Conservation (phyloP, 306 rosid species). For the Prunus persica region DNA sequence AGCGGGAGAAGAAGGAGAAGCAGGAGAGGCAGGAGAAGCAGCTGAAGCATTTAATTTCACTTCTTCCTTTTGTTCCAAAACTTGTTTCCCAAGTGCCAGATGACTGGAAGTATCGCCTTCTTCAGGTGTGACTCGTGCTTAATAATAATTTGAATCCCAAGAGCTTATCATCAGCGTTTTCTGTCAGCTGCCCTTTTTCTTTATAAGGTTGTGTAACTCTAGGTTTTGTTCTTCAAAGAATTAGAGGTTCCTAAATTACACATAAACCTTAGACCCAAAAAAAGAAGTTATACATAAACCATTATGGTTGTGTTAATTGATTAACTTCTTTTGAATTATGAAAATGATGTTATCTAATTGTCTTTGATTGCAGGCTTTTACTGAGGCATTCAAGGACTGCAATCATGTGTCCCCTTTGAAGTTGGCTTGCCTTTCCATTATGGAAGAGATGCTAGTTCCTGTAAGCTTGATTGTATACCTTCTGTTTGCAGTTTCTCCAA, state of each 20-base stretch:
- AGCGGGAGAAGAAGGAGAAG: no score
- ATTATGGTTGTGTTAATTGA: background rate
- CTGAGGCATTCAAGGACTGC: slow-evolving; percentile 67
- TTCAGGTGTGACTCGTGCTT: slow-evolving; percentile 56
- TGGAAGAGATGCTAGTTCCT: slow-evolving; percentile 66
- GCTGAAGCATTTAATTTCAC: slow-evolving; percentile 60
- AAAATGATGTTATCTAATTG: background rate
- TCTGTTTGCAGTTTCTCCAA: background rate
- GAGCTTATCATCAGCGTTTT: background rate
- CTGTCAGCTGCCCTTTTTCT: background rate
- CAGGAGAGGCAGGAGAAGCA: background rate
- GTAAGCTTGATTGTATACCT: slow-evolving; percentile 48
- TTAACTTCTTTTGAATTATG: background rate
- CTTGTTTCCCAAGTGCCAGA: slow-evolving; percentile 45
- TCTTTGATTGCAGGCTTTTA: slow-evolving; percentile 59
- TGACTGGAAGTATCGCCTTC: slow-evolving; percentile 66
- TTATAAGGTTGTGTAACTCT: background rate
- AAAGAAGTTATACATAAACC: slow-evolving; percentile 17
- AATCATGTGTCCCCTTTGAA: slow-evolving; percentile 63
- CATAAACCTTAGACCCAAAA: background rate
- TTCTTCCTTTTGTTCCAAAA: slow-evolving; percentile 78
- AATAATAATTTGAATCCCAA: background rate
- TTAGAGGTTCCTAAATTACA: no score
- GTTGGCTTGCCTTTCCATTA: slow-evolving; percentile 64
- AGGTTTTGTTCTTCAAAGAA: background rate